Base-by-base conservation (phyloP, 805 yeast genomes). In the Candida morakotiae region DNA sequence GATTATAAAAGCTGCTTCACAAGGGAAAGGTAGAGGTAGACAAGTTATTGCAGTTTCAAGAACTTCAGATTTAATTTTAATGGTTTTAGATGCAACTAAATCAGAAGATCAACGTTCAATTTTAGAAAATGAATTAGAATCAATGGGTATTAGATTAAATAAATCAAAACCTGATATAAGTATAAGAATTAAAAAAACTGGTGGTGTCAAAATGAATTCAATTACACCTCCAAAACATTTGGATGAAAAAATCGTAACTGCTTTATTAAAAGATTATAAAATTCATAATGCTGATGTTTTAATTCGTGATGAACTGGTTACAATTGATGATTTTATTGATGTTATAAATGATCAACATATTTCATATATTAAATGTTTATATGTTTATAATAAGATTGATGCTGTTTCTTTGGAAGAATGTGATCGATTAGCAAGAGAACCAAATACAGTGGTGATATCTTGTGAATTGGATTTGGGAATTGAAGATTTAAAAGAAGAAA, bases 11-110 rank as follows among this genome's bases (percentile, higher is more conserved):
- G 98, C 98, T 30, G 98, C 98, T 3, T 74, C 94, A 24, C 96
- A 87, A 56, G 98, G 98, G 52, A 89, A 89, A 61, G 98, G 98
- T 51, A 79, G 98, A 60, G 98, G 98, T 40, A 75, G 96, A 51
- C 98, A 93, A 60, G 98, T 93, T 28, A 89, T 91, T 46, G 84
- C 98, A 2, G 93, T 96, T 0, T 95, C 97, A 0, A 83, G 93
- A 58, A 91, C 98, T 0, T 88, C 96, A 0, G 98, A 93, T 55
- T 67, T 91, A 54, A 82, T 91, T 43, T 65, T 91, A 53, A 93
- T 91, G 95, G 88, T 91, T 38, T 64, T 91, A 46, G 98, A 91
- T 63, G 96, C 98, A 1, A 91, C 98, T 2, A 93, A 93, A 58
- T 86, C 95, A 20, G 81, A 79, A 20, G 88, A 89, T 50, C 98